Percentiles rank a stretch among this genome's conserved stretches.
phyloP scores from a whole-genome alignment of 2,329 filamentous ascomycete species.

The Grosmannia huntii region DNA sequence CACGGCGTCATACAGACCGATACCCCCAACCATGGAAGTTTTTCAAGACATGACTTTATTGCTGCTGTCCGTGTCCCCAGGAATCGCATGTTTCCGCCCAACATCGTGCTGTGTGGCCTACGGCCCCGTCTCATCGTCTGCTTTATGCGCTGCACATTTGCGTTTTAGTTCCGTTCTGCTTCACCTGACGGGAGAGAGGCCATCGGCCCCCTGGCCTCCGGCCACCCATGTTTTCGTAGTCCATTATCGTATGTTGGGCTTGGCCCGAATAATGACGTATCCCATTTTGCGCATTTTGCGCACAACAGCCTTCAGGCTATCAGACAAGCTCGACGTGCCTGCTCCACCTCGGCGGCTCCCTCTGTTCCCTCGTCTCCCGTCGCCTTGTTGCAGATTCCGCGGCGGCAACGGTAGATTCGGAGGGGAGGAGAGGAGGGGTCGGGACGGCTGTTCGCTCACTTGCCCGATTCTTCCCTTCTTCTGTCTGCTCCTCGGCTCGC shows the following conservation, averaged over 20 bases:
- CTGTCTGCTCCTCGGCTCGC: neutral
- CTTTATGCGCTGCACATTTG: neutral
- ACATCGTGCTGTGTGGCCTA: neutral
- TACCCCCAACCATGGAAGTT: slow-evolving; percentile 1
- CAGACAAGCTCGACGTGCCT: neutral
- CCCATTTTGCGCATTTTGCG: neutral
- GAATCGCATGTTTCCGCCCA: neutral
- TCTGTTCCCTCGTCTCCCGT: neutral
- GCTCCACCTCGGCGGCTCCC: neutral
- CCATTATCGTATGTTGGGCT: neutral
- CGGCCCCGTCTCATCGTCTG: neutral
- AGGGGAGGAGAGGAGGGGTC: neutral
- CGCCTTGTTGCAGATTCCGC: neutral
- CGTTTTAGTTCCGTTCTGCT: neutral
- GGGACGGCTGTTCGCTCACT: neutral
- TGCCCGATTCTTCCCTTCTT: neutral
- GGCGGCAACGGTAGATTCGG: neutral
- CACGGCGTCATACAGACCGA: slow-evolving; percentile 8
- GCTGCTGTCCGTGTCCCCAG: neutral
- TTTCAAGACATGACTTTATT: neutral
- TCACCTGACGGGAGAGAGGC: neutral
- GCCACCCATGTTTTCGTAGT: neutral
- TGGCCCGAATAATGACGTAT: neutral
- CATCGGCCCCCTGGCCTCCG: neutral
- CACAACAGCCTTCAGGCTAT: neutral